A percentile compares a stretch with the other conserved stretches of the same genome.
These are phyloP conservation scores for Sarcocystis neurona DNA, from an alignment of 169 alveolate genomes.

Conservation along the genomic window DNA sequence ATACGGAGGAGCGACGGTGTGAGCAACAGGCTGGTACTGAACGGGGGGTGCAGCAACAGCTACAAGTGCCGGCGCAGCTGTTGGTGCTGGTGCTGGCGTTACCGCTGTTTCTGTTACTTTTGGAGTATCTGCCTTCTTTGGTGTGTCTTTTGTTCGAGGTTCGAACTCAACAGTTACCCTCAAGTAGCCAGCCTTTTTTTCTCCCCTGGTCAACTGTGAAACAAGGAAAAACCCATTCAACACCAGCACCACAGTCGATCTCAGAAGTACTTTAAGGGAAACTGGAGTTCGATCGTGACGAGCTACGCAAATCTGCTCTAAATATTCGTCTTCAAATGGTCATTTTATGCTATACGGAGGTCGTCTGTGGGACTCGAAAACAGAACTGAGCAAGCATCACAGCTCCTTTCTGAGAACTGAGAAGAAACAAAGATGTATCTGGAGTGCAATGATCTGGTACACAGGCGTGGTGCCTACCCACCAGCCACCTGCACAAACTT, in stretches of 20 bases:
- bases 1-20: neutral
- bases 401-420: too few relatives aligned
- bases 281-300: too few relatives aligned
- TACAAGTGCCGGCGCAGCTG: neutral
- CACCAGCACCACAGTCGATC: neutral
- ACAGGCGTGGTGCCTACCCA: too few relatives aligned
- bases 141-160: too few relatives aligned
- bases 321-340: too few relatives aligned
- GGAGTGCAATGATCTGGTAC: too few relatives aligned
- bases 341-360: too few relatives aligned
- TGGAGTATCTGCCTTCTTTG: neutral
- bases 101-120: neutral
- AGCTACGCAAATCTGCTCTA: too few relatives aligned
- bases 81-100: neutral
- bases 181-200: neutral
- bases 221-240: neutral
- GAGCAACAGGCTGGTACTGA: neutral
- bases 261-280: neutral
- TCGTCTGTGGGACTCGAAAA: too few relatives aligned
- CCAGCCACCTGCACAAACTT: too few relatives aligned
- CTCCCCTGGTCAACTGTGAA: neutral
- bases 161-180: neutral
- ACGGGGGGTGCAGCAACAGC: neutral
- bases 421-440: too few relatives aligned
- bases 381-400: too few relatives aligned